Evolutionary conservation across 495 filamentous ascomycete species (phyloP).

Genomic region (Penicillium egyptiacum): DNA sequence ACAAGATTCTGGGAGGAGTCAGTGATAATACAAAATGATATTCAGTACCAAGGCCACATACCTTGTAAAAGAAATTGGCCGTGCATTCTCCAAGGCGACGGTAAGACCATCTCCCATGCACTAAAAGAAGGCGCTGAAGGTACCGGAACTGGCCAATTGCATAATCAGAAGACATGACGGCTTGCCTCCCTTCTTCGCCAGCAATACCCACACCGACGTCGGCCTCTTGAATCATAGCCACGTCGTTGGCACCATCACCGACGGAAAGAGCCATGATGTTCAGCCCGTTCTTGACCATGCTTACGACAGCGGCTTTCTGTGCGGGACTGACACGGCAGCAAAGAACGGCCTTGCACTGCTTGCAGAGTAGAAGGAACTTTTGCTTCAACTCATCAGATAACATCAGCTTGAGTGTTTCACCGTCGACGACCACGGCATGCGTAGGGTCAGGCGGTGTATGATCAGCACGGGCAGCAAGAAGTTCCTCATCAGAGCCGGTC

Average conservation of each 20-base stretch:
- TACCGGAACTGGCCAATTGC: constrained; percentile 98
- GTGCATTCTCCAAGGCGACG: constrained; percentile 88
- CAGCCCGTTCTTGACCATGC: constrained; percentile 89
- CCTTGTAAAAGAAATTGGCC: constrained; percentile 99
- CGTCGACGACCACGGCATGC: constrained; percentile 96
- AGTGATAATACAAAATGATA: constrained; percentile 15
- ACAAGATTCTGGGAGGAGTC: constrained; percentile 71
- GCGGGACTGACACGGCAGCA: constrained; percentile 97
- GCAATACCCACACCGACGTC: constrained; percentile 98
- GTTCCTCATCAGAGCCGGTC: constrained; percentile 84
- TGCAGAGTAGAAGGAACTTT: constrained; percentile 93
- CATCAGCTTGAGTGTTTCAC: constrained; percentile 88
- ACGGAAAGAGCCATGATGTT: constrained; percentile 97
- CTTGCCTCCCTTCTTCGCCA: constrained; percentile 93
- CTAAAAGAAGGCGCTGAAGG: constrained; percentile 84
- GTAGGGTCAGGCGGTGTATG: constrained; percentile 84
- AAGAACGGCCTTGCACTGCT: constrained; percentile 94
- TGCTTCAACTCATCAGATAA: constrained; percentile 79
- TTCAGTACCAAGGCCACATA: constrained; percentile 24
- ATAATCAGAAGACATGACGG: constrained; percentile 98
- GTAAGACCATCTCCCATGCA: constrained; percentile 97
- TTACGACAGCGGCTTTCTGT: constrained; percentile 96
- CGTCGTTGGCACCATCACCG: constrained; percentile 97
- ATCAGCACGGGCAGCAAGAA: constrained; percentile 72
- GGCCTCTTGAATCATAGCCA: constrained; percentile 99